Evolutionary conservation across 2,329 filamentous ascomycete genomes (phyloP), one percentile per base, ranked within the genome.

Genomic region (Arthrocladium fulminans): DNA sequence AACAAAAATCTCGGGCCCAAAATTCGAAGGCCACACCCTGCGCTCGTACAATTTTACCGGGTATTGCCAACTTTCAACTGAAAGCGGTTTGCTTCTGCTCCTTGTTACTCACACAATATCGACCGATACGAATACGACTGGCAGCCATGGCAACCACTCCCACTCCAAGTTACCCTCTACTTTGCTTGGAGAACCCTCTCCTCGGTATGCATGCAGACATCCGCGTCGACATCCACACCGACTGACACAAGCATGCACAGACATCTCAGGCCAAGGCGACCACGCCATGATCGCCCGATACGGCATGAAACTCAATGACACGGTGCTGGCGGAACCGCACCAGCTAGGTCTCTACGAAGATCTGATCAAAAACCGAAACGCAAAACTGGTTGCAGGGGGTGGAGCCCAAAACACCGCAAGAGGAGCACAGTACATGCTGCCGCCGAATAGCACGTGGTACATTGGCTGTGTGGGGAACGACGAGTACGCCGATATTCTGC

Each of bases 371-470:
- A 90, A 92, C 77, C 87, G 83, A 72, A 81, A 92, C 61, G 90
- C 90, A 55, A 94, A 94, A 73, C 77, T 97, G 66, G 92, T 97
- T 65, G 88, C 92, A 47, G 92, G 92, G 57, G 92, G 92, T 63
- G 92, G 92, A 49, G 92, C 92, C 24, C 92, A 98, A 74, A 98
- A 98, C 79, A 94, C 88, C 47, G 90, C 92, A 59, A 84, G 92
- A 64, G 92, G 92, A 59, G 92, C 90, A 56, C 48, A 83, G 81
- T 98, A 98, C 77, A 82, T 97, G 57, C 87, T 98, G 49, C 82
- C 87, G 25, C 74, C 84, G 52, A 84, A 95, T 74, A 90, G 86
- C 55, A 88, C 94, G 63, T 81, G 94, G 67, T 98, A 88, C 77
- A 79, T 97, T 57, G 92, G 92, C 59, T 89, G 89, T 63, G 88